Percentiles rank a stretch among this genome's conserved stretches.
Conservation (phyloP, 257 asterid species). For the Linaria vulgaris region DNA sequence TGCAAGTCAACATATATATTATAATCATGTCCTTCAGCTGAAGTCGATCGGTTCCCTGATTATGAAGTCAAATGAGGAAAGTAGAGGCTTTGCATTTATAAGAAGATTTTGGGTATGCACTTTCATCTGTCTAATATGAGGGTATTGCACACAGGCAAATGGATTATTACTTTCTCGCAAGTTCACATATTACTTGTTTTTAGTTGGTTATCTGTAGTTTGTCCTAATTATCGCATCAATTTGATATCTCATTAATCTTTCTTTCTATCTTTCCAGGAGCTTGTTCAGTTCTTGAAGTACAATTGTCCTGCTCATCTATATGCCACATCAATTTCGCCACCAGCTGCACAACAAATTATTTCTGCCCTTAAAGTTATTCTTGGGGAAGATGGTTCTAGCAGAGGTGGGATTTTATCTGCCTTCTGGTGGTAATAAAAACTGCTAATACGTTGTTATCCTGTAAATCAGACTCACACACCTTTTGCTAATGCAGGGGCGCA, state of each 20-base stretch:
- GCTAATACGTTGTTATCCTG: neutral
- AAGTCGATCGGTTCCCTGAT: too few relatives aligned
- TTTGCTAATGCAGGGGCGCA: constrained; percentile 67
- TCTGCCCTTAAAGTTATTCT: constrained; percentile 85
- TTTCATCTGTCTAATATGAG: too few relatives aligned
- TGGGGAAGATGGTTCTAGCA: constrained; percentile 97
- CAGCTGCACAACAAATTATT: constrained; percentile 91
- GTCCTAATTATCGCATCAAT: too few relatives aligned
- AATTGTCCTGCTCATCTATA: constrained; percentile 95
- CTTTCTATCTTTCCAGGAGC: constrained; percentile 51
- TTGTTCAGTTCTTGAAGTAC: constrained; percentile 77
- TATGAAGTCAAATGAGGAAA: too few relatives aligned
- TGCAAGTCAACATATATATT: too few relatives aligned
- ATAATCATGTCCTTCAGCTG: too few relatives aligned
- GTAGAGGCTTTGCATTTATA: too few relatives aligned
- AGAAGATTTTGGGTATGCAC: too few relatives aligned
- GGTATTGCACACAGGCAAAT: too few relatives aligned
- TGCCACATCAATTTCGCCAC: constrained; percentile 96
- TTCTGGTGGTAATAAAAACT: constrained; percentile 21
- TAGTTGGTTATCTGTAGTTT: neutral
- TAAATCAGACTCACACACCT: neutral
- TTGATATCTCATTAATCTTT: neutral
- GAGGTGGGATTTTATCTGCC: constrained; percentile 55
- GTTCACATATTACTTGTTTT: too few relatives aligned
- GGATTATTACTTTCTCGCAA: too few relatives aligned